Conservation (phyloP, 306 rosid species). For the Corylus americana region DNA sequence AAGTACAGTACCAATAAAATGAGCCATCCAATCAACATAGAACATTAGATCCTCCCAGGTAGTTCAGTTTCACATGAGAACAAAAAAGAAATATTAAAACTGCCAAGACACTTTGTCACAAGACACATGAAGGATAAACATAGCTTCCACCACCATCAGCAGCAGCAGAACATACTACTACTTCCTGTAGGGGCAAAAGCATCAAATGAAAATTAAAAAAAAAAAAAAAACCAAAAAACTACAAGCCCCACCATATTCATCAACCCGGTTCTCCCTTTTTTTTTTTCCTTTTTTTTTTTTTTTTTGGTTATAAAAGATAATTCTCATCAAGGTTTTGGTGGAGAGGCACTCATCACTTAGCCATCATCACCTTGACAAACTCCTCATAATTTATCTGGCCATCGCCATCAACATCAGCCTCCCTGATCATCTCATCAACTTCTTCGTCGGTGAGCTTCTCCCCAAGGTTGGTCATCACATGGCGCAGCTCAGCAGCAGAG, state of each 20-base stretch:
- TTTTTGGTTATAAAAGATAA: neutral
- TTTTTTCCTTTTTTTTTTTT: neutral
- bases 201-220: constrained; percentile 20
- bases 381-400: constrained; percentile 88
- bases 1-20: neutral
- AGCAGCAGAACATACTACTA: constrained; percentile 22
- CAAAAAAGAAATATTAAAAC: constrained; percentile 5
- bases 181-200: constrained; percentile 31
- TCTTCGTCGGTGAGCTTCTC: constrained; percentile 90
- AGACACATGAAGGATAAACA: constrained; percentile 21
- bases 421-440: constrained; percentile 88
- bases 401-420: constrained; percentile 92
- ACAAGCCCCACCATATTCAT: constrained; percentile 16
- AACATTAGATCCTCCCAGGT: neutral
- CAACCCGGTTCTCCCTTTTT: constrained; percentile 19
- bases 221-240: neutral
- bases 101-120: constrained; percentile 26
- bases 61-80: constrained; percentile 1
- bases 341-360: constrained; percentile 48
- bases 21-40: neutral
- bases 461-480: constrained; percentile 88
- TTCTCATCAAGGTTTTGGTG: constrained; percentile 10
- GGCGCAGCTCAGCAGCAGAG: constrained; percentile 92
- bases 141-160: constrained; percentile 15
- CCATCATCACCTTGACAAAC: constrained; percentile 93